Base-by-base conservation (phyloP, 2,329 filamentous ascomycete species). In the Alternaria sp. region DNA sequence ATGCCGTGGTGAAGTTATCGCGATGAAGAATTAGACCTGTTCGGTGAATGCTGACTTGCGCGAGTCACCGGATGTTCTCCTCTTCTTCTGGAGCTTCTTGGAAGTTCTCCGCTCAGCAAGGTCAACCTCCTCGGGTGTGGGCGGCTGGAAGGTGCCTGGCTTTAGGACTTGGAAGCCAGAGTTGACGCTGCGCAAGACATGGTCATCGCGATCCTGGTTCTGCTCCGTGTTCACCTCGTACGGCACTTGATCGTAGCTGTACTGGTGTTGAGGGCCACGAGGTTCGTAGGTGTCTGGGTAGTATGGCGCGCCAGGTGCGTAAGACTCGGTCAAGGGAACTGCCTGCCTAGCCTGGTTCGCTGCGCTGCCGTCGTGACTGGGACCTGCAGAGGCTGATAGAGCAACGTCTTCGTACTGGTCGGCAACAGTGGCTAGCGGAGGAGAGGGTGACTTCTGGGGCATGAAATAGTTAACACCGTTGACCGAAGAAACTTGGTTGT, bases 31-130 rank as follows among this genome's bases (percentile, higher is more conserved):
- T 71, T 69, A 79, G 20, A 79, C 72, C 66, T 78, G 74, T 63
- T 79, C 77, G 9, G 72, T 65, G 54, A 79, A 79, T 49, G 74
- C 72, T n/a, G 76, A 78, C 30, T 69, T 68, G 36, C 74, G 66
- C 28, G 75, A 77, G 16, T 64, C 65, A 25, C 60, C 59, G 28
- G 76, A 78, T 34, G 74, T 69, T 60, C 72, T 72, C 20, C 78
- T 72, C 62, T 80, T 82, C 74, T 82, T 83, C 60, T 82, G 80
- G 3, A 82, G 74, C 60, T 77, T 79, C 57, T 73, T 78, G 6
- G 78, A 78, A 44, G 77, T 72, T 58, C 77, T 78, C 68, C 74
- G 74, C 54, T 78, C 73, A 9, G 72, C 66, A n/a, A 71, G 45
- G 56, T 73, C 64, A 58, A 68, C 49, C 34, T 74, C 70, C 43